Base-by-base conservation (phyloP, 2,329 filamentous ascomycete genomes). In the Aspergillus fumigatiaffinis region DNA sequence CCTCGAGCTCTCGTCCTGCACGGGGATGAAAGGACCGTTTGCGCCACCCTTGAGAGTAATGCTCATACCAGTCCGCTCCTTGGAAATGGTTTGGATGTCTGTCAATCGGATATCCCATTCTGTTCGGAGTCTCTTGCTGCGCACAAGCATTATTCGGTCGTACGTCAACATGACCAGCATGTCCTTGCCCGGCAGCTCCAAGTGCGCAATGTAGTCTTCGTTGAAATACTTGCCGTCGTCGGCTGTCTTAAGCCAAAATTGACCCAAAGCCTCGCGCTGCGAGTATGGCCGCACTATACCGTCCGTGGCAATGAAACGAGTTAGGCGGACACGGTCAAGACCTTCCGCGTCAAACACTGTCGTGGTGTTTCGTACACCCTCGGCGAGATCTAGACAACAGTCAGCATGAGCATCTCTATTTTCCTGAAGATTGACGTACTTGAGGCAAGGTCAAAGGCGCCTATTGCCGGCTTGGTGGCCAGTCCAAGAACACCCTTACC, bases 171-270 rank as follows among this genome's bases (percentile, higher is more conserved):
- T 91, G 50, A 92, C 88, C 56, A 93, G 87, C 80, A 92, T 89
- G 71, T 95, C 92, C 72, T 94, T 91, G 59, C 87, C 86, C 10
- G 91, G 90, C 26, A 99, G 84, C 75, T 99, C 93, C 4, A 99
- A 81, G 71, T 99, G 95, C 4, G 92, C 95, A 73, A 99, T 94
- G 78, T 99, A 99, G 71, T 91, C 85, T 75, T 99, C 94, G 76
- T 96, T 89, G 83, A 99, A 99, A 80, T 93, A 97, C 73, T 92
- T 94, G 60, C 94, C 94, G 63, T 97, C 94, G 76, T 99, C 94
- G 10, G 96, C 87, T 58, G 96, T 96, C 82, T 99, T 99, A 63
- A 99, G 87, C 95, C 94, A 99, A 80, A 91, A 97, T 73, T 99
- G 94, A 0, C 94, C 94, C 3, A 99, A 86, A 0, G 94, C 92